Conservation (phyloP, 2,329 filamentous ascomycete genomes). For the Westerdykella aurantiaca region DNA sequence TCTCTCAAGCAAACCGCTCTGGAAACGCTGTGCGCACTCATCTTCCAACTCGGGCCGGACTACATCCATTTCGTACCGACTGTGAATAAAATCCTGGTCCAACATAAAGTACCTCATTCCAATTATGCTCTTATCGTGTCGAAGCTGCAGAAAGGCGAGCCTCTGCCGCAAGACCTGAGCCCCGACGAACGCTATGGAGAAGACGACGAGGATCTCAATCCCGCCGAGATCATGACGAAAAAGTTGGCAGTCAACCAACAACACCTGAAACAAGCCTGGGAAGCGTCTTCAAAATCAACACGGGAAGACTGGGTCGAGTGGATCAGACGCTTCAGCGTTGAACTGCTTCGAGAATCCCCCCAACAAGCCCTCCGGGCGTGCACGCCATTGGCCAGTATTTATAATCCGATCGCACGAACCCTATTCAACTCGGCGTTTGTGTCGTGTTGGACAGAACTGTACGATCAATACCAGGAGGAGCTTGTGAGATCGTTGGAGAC, state of each 20-base stretch:
- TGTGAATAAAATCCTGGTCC: constrained; percentile 76
- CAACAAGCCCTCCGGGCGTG: constrained; percentile 93
- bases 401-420: constrained; percentile 83
- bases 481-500: constrained; percentile 93
- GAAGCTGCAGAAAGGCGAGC: constrained; percentile 90
- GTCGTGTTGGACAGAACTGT: constrained; percentile 97
- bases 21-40: constrained; percentile 89
- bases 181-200: constrained; percentile 76
- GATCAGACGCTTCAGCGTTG: constrained; percentile 94
- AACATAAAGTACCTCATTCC: constrained; percentile 75
- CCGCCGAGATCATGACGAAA: constrained; percentile 80
- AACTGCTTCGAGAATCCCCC: constrained; percentile 88
- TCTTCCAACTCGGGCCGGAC: constrained; percentile 92
- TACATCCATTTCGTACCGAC: constrained; percentile 92
- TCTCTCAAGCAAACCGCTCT: constrained; percentile 73
- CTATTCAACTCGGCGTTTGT: constrained; percentile 99
- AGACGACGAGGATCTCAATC: constrained; percentile 70
- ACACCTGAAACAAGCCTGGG: constrained; percentile 95
- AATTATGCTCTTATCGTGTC: constrained; percentile 90
- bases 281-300: constrained; percentile 92
- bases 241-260: constrained; percentile 97
- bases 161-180: constrained; percentile 89
- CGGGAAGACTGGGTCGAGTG: constrained; percentile 99
- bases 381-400: constrained; percentile 82
- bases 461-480: constrained; percentile 95